Evolutionary conservation across 1,284 basidiomycete species (phyloP), one percentile per base, ranked within the genome.

Genomic region (Cerioporus squamosus): DNA sequence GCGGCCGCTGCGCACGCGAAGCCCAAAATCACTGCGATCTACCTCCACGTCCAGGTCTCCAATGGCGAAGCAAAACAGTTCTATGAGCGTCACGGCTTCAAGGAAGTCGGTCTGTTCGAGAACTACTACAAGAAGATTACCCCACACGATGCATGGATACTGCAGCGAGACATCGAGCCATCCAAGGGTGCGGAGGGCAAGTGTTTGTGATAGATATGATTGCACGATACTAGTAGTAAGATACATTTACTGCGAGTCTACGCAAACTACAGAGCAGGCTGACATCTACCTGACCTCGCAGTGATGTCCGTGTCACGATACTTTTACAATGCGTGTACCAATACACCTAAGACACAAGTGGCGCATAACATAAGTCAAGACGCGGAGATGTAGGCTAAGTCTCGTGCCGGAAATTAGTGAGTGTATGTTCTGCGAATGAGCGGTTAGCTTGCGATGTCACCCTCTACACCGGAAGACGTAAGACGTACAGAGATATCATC

Each of bases 41-140:
- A 88, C 69, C 80, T 93, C 47, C 91, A 93, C 68, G 91, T 93
- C 5, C 91, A 93, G 67, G 77, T 85, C 15, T 90, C 87, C 31
- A 94, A 93, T 66, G 71, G 70, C 20, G 82, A 79, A 24, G 91
- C 90, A 12, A 92, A 87, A 73, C 77, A 72, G 49, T 93, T 93
- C 74, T 94, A 94, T 70, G 88, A 91, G 71, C 78, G 80, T 44
- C 86, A 93, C 66, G 91, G 88, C 4, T 94, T 94, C 76, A 77
- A 74, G 56, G 84, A 90, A 72, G 76, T 81, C 20, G 81, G 80
- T 31, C 63, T 89, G 40, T 83, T 86, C 54, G 79, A 88, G 68
- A 80, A 84, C 57, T 94, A 94, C 74, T 94, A 94, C 81, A 92
- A 91, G 74, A 93, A 90, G 72, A 89, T 93, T 51, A 77, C 74